Evolutionary conservation across 1,284 basidiomycete genomes (phyloP).

Genomic region (Nidula niveotomentosa): DNA sequence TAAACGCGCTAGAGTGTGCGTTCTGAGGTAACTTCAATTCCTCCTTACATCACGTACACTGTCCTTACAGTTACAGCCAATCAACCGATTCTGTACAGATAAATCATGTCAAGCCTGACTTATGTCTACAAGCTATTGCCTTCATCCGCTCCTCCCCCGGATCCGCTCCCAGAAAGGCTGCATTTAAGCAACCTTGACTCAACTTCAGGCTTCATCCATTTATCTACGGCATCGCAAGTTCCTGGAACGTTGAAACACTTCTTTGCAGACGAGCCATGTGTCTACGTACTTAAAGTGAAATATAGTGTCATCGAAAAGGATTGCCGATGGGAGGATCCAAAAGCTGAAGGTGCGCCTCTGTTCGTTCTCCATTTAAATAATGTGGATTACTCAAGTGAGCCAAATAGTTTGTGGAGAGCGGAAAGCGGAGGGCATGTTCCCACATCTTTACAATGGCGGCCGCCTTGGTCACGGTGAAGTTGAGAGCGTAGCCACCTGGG

Average conservation of each 20-base stretch:
- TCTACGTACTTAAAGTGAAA: slow-evolving; percentile 49
- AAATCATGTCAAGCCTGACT: slow-evolving; percentile 25
- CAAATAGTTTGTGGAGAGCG: slow-evolving; percentile 34
- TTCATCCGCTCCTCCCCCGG: slow-evolving; percentile 34
- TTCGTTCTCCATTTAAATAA: neutral
- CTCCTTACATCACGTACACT: too few species aligned
- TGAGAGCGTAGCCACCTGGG: slow-evolving; percentile 38
- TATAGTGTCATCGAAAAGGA: slow-evolving; percentile 34
- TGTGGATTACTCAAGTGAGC: neutral
- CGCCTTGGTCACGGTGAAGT: slow-evolving; percentile 40
- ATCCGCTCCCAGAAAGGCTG: slow-evolving; percentile 26
- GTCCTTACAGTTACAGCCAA: too few species aligned
- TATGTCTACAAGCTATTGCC: slow-evolving; percentile 56
- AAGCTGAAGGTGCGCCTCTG: slow-evolving; percentile 30
- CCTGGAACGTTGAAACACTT: slow-evolving; percentile 52
- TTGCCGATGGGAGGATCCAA: slow-evolving; percentile 47
- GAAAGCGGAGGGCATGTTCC: slow-evolving; percentile 48
- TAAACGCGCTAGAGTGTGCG: too few species aligned
- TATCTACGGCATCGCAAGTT: slow-evolving; percentile 58
- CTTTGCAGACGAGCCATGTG: slow-evolving; percentile 39
- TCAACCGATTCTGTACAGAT: neutral
- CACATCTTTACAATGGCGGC: slow-evolving; percentile 55
- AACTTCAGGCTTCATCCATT: slow-evolving; percentile 55
- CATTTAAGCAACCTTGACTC: slow-evolving; percentile 22
- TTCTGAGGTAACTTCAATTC: too few species aligned